Evolutionary conservation across 805 yeast species (phyloP), one percentile per base, ranked within the genome.

Genomic region (Maudiozyma barnettii): DNA sequence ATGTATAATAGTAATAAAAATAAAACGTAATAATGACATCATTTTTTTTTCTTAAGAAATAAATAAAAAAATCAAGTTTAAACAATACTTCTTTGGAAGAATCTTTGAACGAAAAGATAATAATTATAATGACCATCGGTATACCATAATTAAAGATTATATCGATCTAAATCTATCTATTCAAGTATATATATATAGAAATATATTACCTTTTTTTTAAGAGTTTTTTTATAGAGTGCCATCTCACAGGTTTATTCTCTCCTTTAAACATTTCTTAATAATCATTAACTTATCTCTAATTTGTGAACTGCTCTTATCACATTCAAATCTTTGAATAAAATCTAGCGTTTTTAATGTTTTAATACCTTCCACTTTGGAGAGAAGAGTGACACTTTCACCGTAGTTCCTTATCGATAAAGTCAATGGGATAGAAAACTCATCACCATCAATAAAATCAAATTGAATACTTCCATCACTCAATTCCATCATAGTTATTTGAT

Each of bases 401-500:
- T 31, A 13, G 7, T 41, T 22, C 10, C 29, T 16, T n/a, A 38
- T 26, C 8, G 39, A 21, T 21, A 49, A 29, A 8, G 39, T 45
- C 21, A 37, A 12, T n/a, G 36, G 40, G 7, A n/a, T 12, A 20
- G 39, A 13, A 16, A 14, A 23, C 23, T 37, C 37, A 35, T 45
- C 39, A 26, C 30, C 30, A 1, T 45, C 45, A 63, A 82, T 81
- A 69, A 91, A 91, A 66, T 91, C 91, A 71, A 88, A 88, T 65
- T 91, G 98, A 64, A 84, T 78, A 39, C 87, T 80, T 12, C 95
- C 96, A 62, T 88, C 84, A 59, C 95, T 85, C 70, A 91, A 69
- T 63, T 86, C 89, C 69, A 90, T 90, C 91, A 89, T 82, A 47
- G 86, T 85, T 64, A 76, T 85, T 51, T 80, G 19, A 45, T 33